Base-by-base conservation (phyloP, 805 yeast species). In the Tetrapisispora namnaoensis region DNA sequence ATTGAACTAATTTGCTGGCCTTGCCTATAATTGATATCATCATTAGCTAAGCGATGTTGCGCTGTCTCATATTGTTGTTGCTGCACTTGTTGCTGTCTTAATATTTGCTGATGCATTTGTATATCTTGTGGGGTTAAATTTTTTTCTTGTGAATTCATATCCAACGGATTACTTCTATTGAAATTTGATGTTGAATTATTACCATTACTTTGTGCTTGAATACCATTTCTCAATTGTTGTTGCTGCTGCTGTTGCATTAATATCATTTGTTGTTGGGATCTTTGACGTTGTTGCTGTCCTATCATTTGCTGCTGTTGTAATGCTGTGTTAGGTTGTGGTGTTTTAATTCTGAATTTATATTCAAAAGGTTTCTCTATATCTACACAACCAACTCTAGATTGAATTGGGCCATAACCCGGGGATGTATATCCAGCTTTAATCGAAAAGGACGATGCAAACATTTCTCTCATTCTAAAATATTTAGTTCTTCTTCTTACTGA, bases 391-490 rank as follows among this genome's bases (percentile, higher is more conserved):
- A 81, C 78, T 7, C 79, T 77, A 46, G 77, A 77, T 49, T 72
- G 73, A 49, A 75, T 68, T 1, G 76, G 69, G 34, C 75, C 72
- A 48, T 82, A 77, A 39, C 86, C 75, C 11, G 80, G 87, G 10
- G 85, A 71, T 14, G 86, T 74, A 1, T 55, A 65, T 1, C 68
- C 68, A 18, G 58, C 62, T 47, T 58, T 63, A 4, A 63, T 55
- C 7, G 61, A 51, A 45, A 65, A 65, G 2, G 96, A 91, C 51
- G 86, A 79, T 1, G 96, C 95, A 68, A 91, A 86, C 82, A 90
- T 86, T 64, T 93, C 99, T 55, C 98, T 76, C 86, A 88, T 83
- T 52, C 95, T 78, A 57, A 93, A 73, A 57, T 86, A 87, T 49
- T 80, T 76, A 30, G 82, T 81, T 53, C 95, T 77, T 47, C 81